A percentile compares a stretch with the other conserved stretches of the same genome.
Evolutionary conservation across 1,284 basidiomycete species (phyloP).

Genomic region (Ustilago shanxiensis): DNA sequence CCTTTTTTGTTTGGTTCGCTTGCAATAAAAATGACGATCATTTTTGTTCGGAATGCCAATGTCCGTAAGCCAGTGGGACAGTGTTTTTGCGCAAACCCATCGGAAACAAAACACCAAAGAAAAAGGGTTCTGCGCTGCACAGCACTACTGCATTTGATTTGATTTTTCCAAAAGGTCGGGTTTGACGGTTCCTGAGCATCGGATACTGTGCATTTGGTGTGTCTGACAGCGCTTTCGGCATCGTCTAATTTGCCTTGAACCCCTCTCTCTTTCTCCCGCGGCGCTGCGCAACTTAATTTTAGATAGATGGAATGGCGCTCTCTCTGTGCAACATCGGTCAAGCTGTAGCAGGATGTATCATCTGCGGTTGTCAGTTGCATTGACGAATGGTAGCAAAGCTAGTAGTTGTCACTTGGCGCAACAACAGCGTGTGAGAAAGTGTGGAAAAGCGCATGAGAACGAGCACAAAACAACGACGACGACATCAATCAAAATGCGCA

Average conservation of each 20-base stretch:
- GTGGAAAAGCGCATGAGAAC: too few species aligned
- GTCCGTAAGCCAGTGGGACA: neutral
- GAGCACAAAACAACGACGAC: neutral
- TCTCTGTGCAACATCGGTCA: too few species aligned
- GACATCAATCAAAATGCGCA: neutral
- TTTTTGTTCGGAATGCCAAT: conserved; percentile 13
- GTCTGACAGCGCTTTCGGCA: conserved; percentile 1
- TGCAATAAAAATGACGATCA: neutral
- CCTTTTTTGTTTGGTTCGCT: neutral
- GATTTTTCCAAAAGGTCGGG: conserved; percentile 10
- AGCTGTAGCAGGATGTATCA: too few species aligned
- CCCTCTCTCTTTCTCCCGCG: neutral
- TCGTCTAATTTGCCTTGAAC: neutral
- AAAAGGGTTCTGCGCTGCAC: conserved; percentile 6
- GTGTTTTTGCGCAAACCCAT: neutral
- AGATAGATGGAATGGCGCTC: too few species aligned
- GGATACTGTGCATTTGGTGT: neutral
- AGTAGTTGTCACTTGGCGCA: neutral
- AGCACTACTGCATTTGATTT: neutral
- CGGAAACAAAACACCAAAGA: neutral
- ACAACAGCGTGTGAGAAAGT: neutral
- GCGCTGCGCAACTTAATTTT: neutral
- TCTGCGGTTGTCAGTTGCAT: neutral
- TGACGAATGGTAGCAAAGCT: neutral
- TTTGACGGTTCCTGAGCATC: conserved; percentile 31